Evolutionary conservation across 2,329 filamentous ascomycete genomes (phyloP).

Genomic region (Microcyclosporella mali): DNA sequence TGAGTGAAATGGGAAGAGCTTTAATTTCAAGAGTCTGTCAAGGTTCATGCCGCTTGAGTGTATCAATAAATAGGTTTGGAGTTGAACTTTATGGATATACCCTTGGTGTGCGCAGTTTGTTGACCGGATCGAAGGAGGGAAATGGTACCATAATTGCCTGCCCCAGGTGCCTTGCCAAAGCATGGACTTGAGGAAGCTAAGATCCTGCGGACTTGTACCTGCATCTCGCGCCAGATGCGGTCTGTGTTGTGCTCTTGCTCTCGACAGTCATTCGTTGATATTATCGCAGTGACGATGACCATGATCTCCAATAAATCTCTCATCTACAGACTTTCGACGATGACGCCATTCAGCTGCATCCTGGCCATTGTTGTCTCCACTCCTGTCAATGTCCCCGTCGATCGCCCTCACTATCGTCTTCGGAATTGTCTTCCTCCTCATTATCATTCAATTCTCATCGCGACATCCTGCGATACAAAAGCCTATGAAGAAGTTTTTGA

Average conservation of each 20-base stretch:
- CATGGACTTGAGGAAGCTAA: too few species aligned
- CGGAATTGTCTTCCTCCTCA: slow-evolving; percentile 13
- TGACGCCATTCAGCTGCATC: too few species aligned
- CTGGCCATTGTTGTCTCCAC: too few species aligned
- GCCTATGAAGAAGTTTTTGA: slow-evolving; percentile 35
- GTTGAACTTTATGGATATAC: slow-evolving; percentile 7
- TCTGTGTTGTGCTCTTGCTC: too few species aligned
- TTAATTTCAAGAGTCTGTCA: background rate
- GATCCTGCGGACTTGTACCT: too few species aligned
- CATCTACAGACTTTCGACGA: too few species aligned
- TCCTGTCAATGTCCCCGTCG: slow-evolving; percentile 8
- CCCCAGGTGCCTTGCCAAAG: too few species aligned
- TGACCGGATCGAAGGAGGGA: background rate
- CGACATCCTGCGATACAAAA: slow-evolving; percentile 3
- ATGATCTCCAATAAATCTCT: too few species aligned
- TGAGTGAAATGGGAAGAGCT: slow-evolving; percentile 9
- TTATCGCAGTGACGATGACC: too few species aligned
- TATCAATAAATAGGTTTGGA: slow-evolving; percentile 3
- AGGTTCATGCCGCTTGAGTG: background rate
- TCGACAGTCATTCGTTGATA: too few species aligned
- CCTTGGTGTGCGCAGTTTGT: background rate
- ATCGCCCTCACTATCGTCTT: slow-evolving; percentile 18
- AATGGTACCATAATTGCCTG: too few species aligned
- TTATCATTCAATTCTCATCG: slow-evolving; percentile 11
- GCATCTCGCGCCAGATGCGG: too few species aligned